A percentile compares a stretch with the other conserved stretches of the same genome.
phyloP scores from a whole-genome alignment of 441 rosid species.

The California macrophylla region DNA sequence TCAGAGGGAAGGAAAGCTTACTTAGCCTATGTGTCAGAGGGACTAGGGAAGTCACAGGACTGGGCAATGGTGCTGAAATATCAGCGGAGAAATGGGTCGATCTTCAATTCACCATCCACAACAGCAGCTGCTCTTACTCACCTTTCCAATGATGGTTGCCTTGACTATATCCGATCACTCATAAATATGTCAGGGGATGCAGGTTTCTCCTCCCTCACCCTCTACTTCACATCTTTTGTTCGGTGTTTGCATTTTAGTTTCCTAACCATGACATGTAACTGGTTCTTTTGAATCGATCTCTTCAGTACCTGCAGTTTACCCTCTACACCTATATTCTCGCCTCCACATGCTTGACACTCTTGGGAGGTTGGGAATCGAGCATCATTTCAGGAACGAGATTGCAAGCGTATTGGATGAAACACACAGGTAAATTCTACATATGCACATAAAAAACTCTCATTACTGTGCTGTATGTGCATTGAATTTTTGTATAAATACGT shows the following conservation, averaged over 20 bases:
- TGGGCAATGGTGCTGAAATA: constrained; percentile 56
- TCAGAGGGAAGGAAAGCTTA: constrained; percentile 47
- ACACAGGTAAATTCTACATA: constrained; percentile 38
- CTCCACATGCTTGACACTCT: constrained; percentile 51
- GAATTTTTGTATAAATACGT: too few relatives aligned
- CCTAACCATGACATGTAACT: not conserved
- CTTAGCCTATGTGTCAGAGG: constrained; percentile 58
- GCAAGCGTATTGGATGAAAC: constrained; percentile 39
- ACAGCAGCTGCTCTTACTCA: constrained; percentile 64
- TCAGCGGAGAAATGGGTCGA: constrained; percentile 60
- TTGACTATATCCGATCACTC: constrained; percentile 42
- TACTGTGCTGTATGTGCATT: too few relatives aligned
- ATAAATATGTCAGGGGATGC: constrained; percentile 48
- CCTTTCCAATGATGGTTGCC: constrained; percentile 44
- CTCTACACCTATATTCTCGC: constrained; percentile 40
- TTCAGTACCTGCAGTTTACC: constrained; percentile 67
- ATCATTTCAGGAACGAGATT: constrained; percentile 53
- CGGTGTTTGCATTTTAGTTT: too few relatives aligned
- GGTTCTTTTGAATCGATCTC: constrained; percentile 15
- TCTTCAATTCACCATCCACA: constrained; percentile 77
- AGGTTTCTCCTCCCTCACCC: constrained; percentile 26
- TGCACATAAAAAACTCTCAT: too few relatives aligned
- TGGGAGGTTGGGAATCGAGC: constrained; percentile 57
- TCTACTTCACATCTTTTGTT: too few relatives aligned
- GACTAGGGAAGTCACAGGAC: constrained; percentile 40